These are phyloP conservation scores for Obelidium mucronatum DNA, from an alignment of 192 early-diverging fungal species.

Conservation along the genomic window DNA sequence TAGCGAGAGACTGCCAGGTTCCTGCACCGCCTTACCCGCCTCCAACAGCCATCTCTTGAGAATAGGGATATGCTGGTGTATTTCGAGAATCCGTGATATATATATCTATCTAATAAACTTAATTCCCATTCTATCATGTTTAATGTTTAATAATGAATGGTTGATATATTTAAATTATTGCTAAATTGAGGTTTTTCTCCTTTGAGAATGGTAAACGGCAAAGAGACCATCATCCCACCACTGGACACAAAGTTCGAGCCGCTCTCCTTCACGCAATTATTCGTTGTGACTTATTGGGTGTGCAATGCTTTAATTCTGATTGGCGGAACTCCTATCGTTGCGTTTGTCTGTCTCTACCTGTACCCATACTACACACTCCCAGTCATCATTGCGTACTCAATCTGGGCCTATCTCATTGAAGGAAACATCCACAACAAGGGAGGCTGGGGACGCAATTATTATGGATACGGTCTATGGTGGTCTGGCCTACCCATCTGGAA, in stretches of 20 bases:
- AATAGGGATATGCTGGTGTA: too few species aligned
- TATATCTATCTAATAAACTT: too few species aligned
- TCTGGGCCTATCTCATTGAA: constrained; percentile 24
- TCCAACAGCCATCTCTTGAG: too few species aligned
- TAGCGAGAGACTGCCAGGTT: too few species aligned
- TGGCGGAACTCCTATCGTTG: constrained; percentile 15
- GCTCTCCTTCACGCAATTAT: neutral
- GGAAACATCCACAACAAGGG: constrained; percentile 35
- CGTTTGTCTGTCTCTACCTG: neutral
- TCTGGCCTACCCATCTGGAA: constrained; percentile 29
- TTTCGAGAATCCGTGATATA: too few species aligned
- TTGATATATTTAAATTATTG: too few species aligned
- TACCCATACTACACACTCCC: constrained; percentile 17
- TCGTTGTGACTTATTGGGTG: constrained; percentile 34
- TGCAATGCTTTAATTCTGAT: constrained; percentile 10
- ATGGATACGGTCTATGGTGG: constrained; percentile 24
- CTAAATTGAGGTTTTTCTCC: too few species aligned
- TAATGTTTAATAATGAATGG: too few species aligned
- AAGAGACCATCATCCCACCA: constrained; percentile 20
- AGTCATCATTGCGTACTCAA: constrained; percentile 18
- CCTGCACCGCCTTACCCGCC: too few species aligned
- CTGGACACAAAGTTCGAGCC: constrained; percentile 19
- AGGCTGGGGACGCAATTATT: constrained; percentile 27
- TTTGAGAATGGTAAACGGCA: too few species aligned
- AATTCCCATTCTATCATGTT: too few species aligned